Base-by-base conservation (phyloP, 306 rosid species). In the Mimosa pudica region DNA sequence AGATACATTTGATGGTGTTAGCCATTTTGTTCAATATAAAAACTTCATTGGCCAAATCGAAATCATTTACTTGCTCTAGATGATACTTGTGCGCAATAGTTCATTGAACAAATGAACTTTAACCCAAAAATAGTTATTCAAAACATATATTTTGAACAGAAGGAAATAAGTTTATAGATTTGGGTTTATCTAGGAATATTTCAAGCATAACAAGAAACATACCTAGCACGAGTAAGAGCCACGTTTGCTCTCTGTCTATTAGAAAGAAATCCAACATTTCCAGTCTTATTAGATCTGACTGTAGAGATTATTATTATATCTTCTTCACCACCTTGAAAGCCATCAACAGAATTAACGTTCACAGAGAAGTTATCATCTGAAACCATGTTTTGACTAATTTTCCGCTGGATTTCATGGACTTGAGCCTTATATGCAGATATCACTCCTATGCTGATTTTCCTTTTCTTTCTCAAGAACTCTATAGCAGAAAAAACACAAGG, bases 321-420 rank as follows among this genome's bases (percentile, higher is more conserved):
- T 60, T 91, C 88, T 45, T 91, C 93, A 7, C 92, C 90, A 0
- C 93, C 93, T 89, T 91, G 97, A 82, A 91, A 89, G 1, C 92
- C 93, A 74, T 89, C 97, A 12, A 91, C 79, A 9, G 92, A 80
- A 10, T 89, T 88, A 62, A 89, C 89, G 63, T 73, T 86, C 13
- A 88, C 83, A 30, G 81, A 75, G 67, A 89, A 91, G 30, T 57
- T 46, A 3, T 76, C 0, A 47, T 80, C 72, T 14, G 63, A 78
- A 64, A 14, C 62, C 7, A 36, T 57, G 48, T 78, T 85, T 35
- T 67, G 63, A 76, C 73, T 77, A 16, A 91, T 51, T 49, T 74
- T 82, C 65, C 88, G 74, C 20, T 87, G 61, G 77, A 91, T 88
- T 71, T 79, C 97, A 54, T 9, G 12, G 20, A 89, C 90, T 71